Conservation (phyloP, 306 rosid species). For the Alnus glutinosa region DNA sequence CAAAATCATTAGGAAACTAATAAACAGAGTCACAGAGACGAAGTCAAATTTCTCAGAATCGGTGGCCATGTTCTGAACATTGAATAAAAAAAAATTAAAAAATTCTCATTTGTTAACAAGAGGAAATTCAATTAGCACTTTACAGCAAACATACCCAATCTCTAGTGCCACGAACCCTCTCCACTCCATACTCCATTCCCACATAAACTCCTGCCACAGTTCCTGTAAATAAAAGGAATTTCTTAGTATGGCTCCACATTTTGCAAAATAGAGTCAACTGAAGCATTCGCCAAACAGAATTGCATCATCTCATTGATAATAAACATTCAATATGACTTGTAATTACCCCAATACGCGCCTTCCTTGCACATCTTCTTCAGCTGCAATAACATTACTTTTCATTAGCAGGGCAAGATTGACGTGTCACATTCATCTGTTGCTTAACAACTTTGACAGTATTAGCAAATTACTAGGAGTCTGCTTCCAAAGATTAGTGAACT, state of each 20-base stretch:
- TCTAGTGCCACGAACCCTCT: constrained; percentile 71
- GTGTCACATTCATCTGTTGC: background rate
- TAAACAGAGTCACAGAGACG: background rate
- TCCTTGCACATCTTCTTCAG: constrained; percentile 96
- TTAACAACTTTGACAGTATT: too few species aligned
- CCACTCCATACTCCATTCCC: constrained; percentile 78
- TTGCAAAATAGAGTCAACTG: background rate
- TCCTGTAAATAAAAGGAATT: constrained; percentile 44
- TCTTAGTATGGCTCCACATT: constrained; percentile 5
- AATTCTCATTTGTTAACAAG: background rate
- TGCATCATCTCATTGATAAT: constrained; percentile 4
- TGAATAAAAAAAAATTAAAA: background rate
- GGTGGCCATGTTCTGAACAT: background rate
- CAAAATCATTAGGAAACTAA: background rate
- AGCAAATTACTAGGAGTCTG: too few species aligned
- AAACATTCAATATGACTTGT: constrained; percentile 15
- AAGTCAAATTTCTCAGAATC: background rate
- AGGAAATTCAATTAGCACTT: constrained; percentile 15
- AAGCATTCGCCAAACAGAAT: background rate
- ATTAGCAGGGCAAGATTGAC: constrained; percentile 32
- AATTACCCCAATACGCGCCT: constrained; percentile 97
- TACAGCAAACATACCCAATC: constrained; percentile 72
- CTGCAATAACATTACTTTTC: constrained; percentile 49
- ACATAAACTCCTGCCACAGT: constrained; percentile 75
- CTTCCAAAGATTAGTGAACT: background rate